Base-by-base conservation (phyloP, 306 rosid genomes). In the Styphnolobium japonicum region DNA sequence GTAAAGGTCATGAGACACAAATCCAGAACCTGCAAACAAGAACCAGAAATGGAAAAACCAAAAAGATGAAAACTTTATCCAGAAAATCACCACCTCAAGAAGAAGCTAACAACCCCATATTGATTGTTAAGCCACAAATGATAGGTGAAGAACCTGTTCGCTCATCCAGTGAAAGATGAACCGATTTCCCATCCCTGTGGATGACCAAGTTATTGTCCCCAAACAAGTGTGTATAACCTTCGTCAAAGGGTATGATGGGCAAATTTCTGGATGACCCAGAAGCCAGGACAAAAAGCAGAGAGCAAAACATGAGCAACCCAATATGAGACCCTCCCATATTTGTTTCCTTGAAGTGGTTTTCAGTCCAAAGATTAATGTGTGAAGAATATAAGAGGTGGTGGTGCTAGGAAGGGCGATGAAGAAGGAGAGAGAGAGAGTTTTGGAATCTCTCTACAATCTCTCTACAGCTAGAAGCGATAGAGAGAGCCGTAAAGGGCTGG, bases 1-100 rank as follows among this genome's bases (percentile, higher is more conserved):
- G 69, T 93, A 95, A 80, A 95, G 89, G 83, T 95, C 99, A 71
- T 95, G 98, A 55, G 99, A 93, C 15, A 87, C 97, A 83, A 95
- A 95, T 64, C 99, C 99, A 57, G 99, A 91, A 36, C 99, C 99
- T 95, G 89, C 40, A 81, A 56, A 67, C 22, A 70, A 23, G 78
- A 15, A 69, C 9, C 81, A 58, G 10, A 52, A 80, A 15, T 0
- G 27, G 6, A 64, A 65, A 72, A 63, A 62, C 15, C 4, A 65
- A 25, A 60, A 83, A 55, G 53, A 14, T 60, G 31, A 49, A 61
- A 10, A 45, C 67, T 61, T 79, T 48, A 53, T 8, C 45, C 39
- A 65, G 10, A 79, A 74, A 84, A 71, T 36, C 72, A 21, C 18
- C 37, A 71, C 1, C 9, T 19, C 1, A 60, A 15, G 3, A 56